phyloP scores from a whole-genome alignment of 179 eudicot species.

The Nepenthes alata region DNA sequence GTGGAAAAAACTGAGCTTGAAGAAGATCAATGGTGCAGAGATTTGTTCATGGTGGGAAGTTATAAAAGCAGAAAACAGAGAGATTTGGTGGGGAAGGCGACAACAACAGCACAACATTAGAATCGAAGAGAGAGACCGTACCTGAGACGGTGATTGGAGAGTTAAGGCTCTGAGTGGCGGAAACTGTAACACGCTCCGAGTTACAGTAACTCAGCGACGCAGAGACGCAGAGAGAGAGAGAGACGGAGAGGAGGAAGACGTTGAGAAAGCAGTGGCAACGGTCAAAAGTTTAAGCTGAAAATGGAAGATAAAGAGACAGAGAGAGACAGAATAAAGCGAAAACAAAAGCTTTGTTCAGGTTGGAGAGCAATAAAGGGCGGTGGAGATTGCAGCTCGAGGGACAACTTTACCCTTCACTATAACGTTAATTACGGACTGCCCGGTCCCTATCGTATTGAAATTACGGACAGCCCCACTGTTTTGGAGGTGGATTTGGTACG shows the following conservation, averaged over 20 bases:
- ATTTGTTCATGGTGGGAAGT: not conserved
- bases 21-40: not conserved
- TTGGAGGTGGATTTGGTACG: no score
- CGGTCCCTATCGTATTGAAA: no score
- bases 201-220: not conserved
- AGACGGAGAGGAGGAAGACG: slow-evolving; percentile 26
- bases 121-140: slow-evolving; percentile 6
- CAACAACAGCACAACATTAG: not conserved
- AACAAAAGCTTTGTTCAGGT: not conserved
- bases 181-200: not conserved
- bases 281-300: slow-evolving; percentile 17
- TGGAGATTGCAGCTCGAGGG: no score
- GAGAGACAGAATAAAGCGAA: not conserved
- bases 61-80: not conserved
- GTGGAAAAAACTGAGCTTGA: not conserved
- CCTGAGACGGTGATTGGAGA: slow-evolving; percentile 6
- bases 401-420: no score
- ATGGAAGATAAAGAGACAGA: not conserved
- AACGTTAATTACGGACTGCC: no score
- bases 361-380: slow-evolving; percentile 1
- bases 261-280: slow-evolving; percentile 44
- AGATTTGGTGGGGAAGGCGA: not conserved
- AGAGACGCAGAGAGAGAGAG: slow-evolving; percentile 19
- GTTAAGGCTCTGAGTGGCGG: not conserved
- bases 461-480: no score